phyloP scores from a whole-genome alignment of 225 moss, liverwort and hornwort genomes.

The Sphagnum contortum region DNA sequence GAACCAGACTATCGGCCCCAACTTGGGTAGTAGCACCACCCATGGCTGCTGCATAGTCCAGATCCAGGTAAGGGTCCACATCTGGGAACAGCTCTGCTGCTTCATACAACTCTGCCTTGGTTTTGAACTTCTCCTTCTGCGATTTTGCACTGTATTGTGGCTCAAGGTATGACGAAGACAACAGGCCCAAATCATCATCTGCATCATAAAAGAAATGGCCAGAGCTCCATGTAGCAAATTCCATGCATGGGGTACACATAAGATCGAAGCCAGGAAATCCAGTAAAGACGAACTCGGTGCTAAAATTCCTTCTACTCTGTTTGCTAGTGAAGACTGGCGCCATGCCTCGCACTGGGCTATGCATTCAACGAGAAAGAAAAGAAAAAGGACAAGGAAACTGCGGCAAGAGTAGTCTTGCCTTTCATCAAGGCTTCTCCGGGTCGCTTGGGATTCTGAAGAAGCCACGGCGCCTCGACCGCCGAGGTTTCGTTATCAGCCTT shows the following conservation, averaged over 20 bases:
- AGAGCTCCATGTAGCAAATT: too few species aligned
- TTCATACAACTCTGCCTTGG: conserved; percentile 40
- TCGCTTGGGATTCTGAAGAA: conserved; percentile 59
- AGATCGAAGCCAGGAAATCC: too few species aligned
- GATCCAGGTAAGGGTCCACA: conserved; percentile 71
- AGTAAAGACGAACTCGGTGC: too few species aligned
- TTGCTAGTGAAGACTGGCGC: too few species aligned
- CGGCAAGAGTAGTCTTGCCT: too few species aligned
- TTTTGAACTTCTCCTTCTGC: conserved; percentile 30
- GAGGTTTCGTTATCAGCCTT: conserved; percentile 51
- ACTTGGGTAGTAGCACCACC: conserved; percentile 13
- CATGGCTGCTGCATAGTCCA: conserved; percentile 55
- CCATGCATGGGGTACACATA: too few species aligned
- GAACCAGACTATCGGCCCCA: conserved; percentile 66
- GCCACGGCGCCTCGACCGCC: conserved; percentile 63
- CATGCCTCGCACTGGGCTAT: too few species aligned
- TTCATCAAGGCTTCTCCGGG: conserved; percentile 4
- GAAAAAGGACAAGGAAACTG: too few species aligned
- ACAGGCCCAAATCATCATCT: too few species aligned
- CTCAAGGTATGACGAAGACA: conserved; percentile 9
- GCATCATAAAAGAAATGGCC: too few species aligned
- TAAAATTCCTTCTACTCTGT: too few species aligned
- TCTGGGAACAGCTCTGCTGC: conserved; percentile 52
- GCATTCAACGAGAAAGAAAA: too few species aligned
- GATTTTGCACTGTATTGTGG: conserved; percentile 24